Base-by-base conservation (phyloP, 1,139 yeast genomes). In the Pneumocystis oryctolagi region DNA sequence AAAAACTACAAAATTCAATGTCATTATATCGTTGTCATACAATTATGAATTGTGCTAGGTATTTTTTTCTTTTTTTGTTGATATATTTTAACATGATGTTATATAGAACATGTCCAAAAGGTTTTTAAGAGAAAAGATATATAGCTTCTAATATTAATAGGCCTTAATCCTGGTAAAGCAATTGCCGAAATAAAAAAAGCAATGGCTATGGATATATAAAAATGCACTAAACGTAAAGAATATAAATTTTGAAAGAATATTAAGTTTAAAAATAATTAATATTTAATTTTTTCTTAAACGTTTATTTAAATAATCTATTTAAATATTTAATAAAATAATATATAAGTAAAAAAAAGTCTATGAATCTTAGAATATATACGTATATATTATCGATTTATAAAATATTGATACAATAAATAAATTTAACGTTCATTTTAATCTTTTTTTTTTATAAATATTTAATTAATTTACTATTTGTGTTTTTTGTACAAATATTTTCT, bases 21-120 rank as follows among this genome's bases (percentile, higher is more conserved):
- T 86, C 96, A 65, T 80, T 92, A 73, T 92, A 94, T 83, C 87
- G 99, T 82, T 92, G 99, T 77, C 99, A 92, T 80, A 92, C 97
- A 67, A 65, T 64, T 61, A 64, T 63, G 65, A 63, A 65, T 53
- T 63, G 65, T 34, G 63, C 66, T 16, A 58, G 61, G 42, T 47
- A 53, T 32, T 34, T 39, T 35, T 20, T 3, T 20, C 18, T 31
- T 57, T 35, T 9, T 25, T 18, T 30, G 30, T 20, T 30, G 12
- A 14, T 61, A n/a, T 61, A 35, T 47, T 61, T 66, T 25, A 92
- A 92, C 73, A 87, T 92, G 96, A 92, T 92, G 97, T 83, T 82
- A 34, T n/a, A 97, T 64, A 85, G 82, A 76, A 94, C 98, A 64
- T 92, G 99, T 81, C 99, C 99, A 71, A 92, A 92, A 83, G 97